Evolutionary conservation across 139 green algal species (phyloP).

Genomic region (Coelastrella sp.): DNA sequence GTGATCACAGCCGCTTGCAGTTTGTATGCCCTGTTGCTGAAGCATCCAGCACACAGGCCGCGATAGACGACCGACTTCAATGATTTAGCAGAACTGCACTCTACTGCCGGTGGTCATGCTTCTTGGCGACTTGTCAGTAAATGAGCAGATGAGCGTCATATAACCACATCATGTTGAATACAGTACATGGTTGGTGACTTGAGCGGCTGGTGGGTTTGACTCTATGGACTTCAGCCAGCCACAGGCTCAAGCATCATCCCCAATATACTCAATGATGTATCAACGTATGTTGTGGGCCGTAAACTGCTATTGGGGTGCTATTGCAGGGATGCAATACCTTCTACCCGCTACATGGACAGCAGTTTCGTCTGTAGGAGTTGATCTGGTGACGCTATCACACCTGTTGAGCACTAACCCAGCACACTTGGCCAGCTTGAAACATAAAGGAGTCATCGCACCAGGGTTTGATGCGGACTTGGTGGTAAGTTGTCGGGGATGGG

Average conservation of each 20-base stretch:
- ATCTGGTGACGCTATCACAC: constrained; percentile 46
- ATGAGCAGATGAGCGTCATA: too few species aligned
- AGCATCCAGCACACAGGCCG: too few species aligned
- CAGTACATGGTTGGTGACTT: too few species aligned
- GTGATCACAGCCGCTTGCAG: too few species aligned
- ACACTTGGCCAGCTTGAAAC: constrained; percentile 67
- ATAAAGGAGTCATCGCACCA: constrained; percentile 79
- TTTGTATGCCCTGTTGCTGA: too few species aligned
- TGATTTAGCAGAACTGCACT: too few species aligned
- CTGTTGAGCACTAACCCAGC: constrained; percentile 77
- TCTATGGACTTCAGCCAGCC: neutral
- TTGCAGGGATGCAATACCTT: constrained; percentile 85
- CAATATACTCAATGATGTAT: neutral
- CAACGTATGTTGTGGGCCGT: neutral
- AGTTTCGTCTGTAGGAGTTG: constrained; percentile 38
- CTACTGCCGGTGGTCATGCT: too few species aligned
- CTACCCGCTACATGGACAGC: constrained; percentile 89
- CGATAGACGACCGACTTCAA: too few species aligned
- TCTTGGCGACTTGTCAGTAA: too few species aligned
- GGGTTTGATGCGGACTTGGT: constrained; percentile 93
- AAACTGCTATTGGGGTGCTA: neutral
- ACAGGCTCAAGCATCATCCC: neutral
- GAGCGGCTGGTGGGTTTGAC: too few species aligned
- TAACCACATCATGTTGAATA: too few species aligned
- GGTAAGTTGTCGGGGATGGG: constrained; percentile 84